Evolutionary conservation across 2,329 filamentous ascomycete species (phyloP), one percentile per base, ranked within the genome.

Genomic region (Westerdykella ornata): DNA sequence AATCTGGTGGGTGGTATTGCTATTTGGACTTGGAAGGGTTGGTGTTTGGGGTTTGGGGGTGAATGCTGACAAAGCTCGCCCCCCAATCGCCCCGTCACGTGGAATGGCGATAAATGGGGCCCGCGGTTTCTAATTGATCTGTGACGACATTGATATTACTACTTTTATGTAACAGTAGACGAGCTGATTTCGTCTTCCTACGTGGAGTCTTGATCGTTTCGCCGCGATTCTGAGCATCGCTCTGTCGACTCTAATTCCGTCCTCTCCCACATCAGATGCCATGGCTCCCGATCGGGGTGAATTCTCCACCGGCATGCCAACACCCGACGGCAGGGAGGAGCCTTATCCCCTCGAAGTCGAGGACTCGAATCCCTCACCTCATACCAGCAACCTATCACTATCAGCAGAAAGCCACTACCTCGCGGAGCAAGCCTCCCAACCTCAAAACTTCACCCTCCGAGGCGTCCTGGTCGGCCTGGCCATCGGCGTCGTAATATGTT

Each of bases 401-500:
- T 54, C 49, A 14, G 53, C 47, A 38, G 41, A 49, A 2, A 48
- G 49, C 7, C 50, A 38, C 14, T 59, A 53, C 35, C 48, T 66
- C 8, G 55, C 60, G 5, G 49, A 62, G 20, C 50, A 49, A 42
- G 67, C 68, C 3, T 50, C 55, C 5, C 63, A 73, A 46, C 69
- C 71, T 5, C 78, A 78, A 35, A 88, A 88, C 69, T 96, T 98
- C 68, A 97, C 92, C 0, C 43, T 83, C 18, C 83, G 92, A 42
- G 88, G 88, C 38, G 75, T 97, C 30, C 61, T 80, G 4, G 87
- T 86, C 19, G 92, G 92, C 13, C 73, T 94, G 5, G 71, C 78
- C 3, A 92, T 98, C 48, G 92, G 92, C 31, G 79, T 92, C 4
- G 73, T 97, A 41, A 95, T 97, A 58, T 92, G 86, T 61, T 95